These are phyloP conservation scores for Metschnikowia shivogae DNA, from an alignment of 805 yeast genomes.

Conservation along the genomic window DNA sequence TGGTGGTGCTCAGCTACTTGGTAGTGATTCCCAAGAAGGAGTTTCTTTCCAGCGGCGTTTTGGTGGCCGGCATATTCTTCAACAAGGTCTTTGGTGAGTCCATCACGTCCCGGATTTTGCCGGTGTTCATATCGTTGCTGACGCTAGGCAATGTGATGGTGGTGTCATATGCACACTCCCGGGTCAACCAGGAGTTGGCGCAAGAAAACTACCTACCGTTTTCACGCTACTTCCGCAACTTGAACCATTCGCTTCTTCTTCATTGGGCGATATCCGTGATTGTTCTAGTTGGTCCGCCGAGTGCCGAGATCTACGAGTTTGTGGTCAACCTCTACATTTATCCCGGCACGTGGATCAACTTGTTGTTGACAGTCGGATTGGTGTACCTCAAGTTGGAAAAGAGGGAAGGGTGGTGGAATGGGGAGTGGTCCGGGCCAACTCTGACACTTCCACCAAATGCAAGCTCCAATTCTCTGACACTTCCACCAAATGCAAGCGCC, in stretches of 20 bases:
- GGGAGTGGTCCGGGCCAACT: not conserved
- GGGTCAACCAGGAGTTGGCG: slow-evolving; percentile 58
- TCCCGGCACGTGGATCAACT: slow-evolving; percentile 59
- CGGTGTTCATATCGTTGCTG: slow-evolving; percentile 55
- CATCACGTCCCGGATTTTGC: slow-evolving; percentile 45
- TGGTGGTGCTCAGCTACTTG: slow-evolving; percentile 57
- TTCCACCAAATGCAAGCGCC: no score
- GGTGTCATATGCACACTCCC: slow-evolving; percentile 57
- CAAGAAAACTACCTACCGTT: slow-evolving; percentile 49
- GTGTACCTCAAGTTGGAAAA: slow-evolving; percentile 46
- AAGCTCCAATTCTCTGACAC: no score
- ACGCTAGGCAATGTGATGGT: slow-evolving; percentile 64
- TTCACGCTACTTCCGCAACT: slow-evolving; percentile 40
- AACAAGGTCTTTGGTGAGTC: slow-evolving; percentile 54
- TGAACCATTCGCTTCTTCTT: slow-evolving; percentile 43
- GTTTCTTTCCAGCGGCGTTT: slow-evolving; percentile 51
- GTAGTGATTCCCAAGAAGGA: slow-evolving; percentile 48
- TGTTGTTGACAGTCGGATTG: slow-evolving; percentile 49
- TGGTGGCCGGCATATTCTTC: slow-evolving; percentile 62
- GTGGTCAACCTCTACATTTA: slow-evolving; percentile 59
- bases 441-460: no score
- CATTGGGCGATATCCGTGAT: slow-evolving; percentile 56
- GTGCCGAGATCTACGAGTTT: slow-evolving; percentile 60
- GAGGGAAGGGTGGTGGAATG: slow-evolving; percentile 37
- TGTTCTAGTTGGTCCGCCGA: slow-evolving; percentile 55